phyloP scores from a whole-genome alignment of 192 early-diverging fungal genomes.

The Backusella macrospora region DNA sequence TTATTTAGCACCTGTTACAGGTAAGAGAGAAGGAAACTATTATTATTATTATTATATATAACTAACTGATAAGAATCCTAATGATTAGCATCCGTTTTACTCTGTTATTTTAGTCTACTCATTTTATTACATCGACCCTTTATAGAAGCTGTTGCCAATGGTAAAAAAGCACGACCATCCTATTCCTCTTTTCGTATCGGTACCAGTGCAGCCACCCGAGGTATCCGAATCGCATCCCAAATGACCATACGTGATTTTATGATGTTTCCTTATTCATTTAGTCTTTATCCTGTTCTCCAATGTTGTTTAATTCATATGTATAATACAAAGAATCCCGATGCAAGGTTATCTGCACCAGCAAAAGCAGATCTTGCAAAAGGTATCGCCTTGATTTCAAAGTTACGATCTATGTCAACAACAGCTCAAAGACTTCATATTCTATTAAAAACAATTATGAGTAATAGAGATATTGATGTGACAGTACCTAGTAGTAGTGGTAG shows the following conservation, averaged over 20 bases:
- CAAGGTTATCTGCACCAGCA: slow-evolving; percentile 27
- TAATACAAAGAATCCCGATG: slow-evolving; percentile 38
- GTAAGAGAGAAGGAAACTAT: slow-evolving; percentile 10
- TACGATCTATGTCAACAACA: slow-evolving; percentile 32
- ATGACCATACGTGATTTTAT: slow-evolving; percentile 33
- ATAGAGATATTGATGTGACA: slow-evolving; percentile 25
- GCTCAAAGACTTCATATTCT: slow-evolving; percentile 23
- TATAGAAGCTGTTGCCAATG: slow-evolving; percentile 25
- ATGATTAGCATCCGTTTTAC: slow-evolving; percentile 26
- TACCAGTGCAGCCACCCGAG: slow-evolving; percentile 37
- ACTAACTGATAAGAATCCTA: neutral
- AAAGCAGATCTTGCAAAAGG: slow-evolving; percentile 30
- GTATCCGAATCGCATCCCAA: slow-evolving; percentile 30
- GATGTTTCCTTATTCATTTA: slow-evolving; percentile 40
- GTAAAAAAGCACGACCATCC: slow-evolving; percentile 25
- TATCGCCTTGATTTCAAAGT: slow-evolving; percentile 17
- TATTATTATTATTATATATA: no score
- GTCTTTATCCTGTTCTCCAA: slow-evolving; percentile 37
- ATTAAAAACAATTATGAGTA: slow-evolving; percentile 28
- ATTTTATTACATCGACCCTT: slow-evolving; percentile 45
- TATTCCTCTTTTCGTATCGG: slow-evolving; percentile 41
- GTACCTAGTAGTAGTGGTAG: neutral
- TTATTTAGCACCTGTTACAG: slow-evolving; percentile 34
- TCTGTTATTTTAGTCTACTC: slow-evolving; percentile 42
- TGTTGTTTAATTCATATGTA: slow-evolving; percentile 41